phyloP scores from a whole-genome alignment of 768 basidiomycete species.

The Russula lepida region DNA sequence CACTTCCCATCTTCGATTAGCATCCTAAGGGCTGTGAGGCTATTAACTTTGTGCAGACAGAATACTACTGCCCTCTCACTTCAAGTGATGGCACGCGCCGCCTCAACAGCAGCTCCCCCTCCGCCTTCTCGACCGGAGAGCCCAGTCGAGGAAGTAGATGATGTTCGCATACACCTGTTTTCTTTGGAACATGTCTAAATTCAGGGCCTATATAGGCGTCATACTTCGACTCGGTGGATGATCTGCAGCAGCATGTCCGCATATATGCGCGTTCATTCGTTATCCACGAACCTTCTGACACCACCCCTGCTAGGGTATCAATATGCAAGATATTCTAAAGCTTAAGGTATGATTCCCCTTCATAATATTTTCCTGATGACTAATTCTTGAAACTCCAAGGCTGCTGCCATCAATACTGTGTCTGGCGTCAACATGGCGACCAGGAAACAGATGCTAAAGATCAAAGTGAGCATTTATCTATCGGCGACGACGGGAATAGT shows the following conservation, averaged over 20 bases:
- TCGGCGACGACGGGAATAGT: background rate
- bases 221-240: conserved; percentile 27
- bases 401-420: conserved; percentile 75
- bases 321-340: conserved; percentile 90
- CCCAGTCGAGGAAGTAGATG: conserved; percentile 13
- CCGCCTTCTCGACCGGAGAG: conserved; percentile 16
- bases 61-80: background rate
- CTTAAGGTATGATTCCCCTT: conserved; percentile 50
- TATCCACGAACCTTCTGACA: background rate
- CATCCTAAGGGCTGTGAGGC: background rate
- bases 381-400: conserved; percentile 31
- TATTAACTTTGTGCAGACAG: background rate
- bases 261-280: conserved; percentile 11
- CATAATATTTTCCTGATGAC: conserved; percentile 14
- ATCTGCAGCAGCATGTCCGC: conserved; percentile 27
- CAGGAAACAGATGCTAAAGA: conserved; percentile 80
- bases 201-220: conserved; percentile 15
- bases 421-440: conserved; percentile 91
- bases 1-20: background rate
- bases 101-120: conserved; percentile 12
- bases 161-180: background rate
- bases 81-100: conserved; percentile 13
- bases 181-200: background rate
- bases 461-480: conserved; percentile 52
- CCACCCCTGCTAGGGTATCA: conserved; percentile 61